Percentiles rank a stretch among this genome's conserved stretches.
phyloP scores from a whole-genome alignment of 768 basidiomycete genomes.

The Boletus speciosus region DNA sequence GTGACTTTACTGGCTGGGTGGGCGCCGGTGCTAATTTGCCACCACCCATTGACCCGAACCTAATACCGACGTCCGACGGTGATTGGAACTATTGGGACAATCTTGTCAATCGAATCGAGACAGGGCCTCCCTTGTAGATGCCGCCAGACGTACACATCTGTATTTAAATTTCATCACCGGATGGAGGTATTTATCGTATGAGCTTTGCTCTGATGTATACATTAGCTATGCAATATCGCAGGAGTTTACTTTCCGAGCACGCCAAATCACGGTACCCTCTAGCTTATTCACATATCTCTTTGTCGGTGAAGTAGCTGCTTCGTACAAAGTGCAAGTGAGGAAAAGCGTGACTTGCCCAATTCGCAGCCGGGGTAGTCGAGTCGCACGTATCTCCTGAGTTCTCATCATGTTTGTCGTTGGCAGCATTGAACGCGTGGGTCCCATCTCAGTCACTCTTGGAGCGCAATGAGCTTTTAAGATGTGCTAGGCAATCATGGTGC shows the following conservation, averaged over 20 bases:
- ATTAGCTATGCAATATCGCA: constrained; percentile 1
- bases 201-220: constrained; percentile 8
- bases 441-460: background rate
- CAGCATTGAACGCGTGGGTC: background rate
- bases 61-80: constrained; percentile 52
- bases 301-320: background rate
- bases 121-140: constrained; percentile 32
- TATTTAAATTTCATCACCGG: constrained; percentile 1
- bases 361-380: background rate
- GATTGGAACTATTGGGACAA: constrained; percentile 84
- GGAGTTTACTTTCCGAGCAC: background rate
- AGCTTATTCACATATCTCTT: background rate
- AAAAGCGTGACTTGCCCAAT: background rate
- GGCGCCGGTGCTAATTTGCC: constrained; percentile 39
- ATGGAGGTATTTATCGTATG: constrained; percentile 8
- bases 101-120: constrained; percentile 55
- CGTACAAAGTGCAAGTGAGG: background rate
- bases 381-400: background rate
- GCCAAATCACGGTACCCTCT: background rate
- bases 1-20: constrained; percentile 60
- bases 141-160: constrained; percentile 1
- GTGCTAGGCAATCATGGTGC: too few relatives aligned
- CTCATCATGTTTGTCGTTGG: background rate
- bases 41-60: constrained; percentile 40
- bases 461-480: too few relatives aligned